These are phyloP conservation scores for Dendrobium huoshanense DNA, from an alignment of 106 monocot genomes.

Conservation along the genomic window DNA sequence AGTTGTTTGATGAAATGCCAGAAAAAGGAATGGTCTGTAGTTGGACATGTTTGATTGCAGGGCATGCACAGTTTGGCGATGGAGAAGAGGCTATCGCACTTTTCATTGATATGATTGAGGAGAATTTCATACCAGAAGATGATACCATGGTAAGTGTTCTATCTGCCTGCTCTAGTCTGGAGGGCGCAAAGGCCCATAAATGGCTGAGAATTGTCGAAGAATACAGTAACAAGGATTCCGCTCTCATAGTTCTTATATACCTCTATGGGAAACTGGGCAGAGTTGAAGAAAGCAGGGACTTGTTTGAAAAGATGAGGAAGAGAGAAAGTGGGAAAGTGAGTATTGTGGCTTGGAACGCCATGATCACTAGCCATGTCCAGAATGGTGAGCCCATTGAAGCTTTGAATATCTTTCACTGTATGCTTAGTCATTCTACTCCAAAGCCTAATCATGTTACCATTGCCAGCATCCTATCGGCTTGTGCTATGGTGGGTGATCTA, in stretches of 20 bases:
- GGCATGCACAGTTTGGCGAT: neutral
- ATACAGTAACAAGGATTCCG: neutral
- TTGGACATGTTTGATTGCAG: conserved; percentile 23
- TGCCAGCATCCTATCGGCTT: conserved; percentile 45
- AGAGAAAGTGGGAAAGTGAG: conserved; percentile 35
- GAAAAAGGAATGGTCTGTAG: conserved; percentile 13
- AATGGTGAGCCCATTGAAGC: conserved; percentile 37
- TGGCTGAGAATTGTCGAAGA: conserved; percentile 11
- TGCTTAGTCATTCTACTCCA: conserved; percentile 22
- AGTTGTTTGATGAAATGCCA: conserved; percentile 20
- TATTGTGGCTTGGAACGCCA: conserved; percentile 55
- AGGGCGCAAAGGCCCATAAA: conserved; percentile 7
- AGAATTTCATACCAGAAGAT: conserved; percentile 11
- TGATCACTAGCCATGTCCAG: conserved; percentile 51
- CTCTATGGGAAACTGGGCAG: conserved; percentile 28
- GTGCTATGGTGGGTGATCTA: conserved; percentile 56
- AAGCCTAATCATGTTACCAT: conserved; percentile 49
- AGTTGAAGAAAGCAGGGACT: conserved; percentile 20
- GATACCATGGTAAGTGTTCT: conserved; percentile 8
- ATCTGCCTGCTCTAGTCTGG: conserved; percentile 25
- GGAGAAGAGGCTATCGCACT: neutral
- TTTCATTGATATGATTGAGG: conserved; percentile 26
- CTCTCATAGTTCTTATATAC: conserved; percentile 20
- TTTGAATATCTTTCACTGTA: conserved; percentile 25
- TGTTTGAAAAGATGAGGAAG: conserved; percentile 42